phyloP scores from a whole-genome alignment of 257 asterid species.

The Ligustrum vulgare region DNA sequence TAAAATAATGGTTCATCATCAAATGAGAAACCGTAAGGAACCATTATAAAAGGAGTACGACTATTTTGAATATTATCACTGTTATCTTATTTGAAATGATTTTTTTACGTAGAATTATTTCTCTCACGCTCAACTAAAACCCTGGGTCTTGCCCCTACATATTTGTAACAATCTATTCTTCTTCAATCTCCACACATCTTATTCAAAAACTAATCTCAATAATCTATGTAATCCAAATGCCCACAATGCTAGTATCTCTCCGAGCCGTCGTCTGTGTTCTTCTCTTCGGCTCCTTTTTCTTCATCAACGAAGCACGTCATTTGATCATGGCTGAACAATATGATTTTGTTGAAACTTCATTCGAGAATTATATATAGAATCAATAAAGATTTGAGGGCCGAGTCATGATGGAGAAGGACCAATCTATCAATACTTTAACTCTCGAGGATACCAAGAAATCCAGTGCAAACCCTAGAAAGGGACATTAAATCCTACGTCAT shows the following conservation, averaged over 20 bases:
- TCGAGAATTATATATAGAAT: constrained; percentile 21
- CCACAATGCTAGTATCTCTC: background rate
- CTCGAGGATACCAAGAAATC: constrained; percentile 38
- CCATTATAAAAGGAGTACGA: too few relatives aligned
- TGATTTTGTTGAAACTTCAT: too few relatives aligned
- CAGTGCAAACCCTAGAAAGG: constrained; percentile 42
- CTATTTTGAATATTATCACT: too few relatives aligned
- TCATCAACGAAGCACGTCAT: background rate
- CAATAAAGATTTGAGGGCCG: constrained; percentile 39
- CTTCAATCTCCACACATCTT: background rate
- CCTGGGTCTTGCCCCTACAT: too few relatives aligned
- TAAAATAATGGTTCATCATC: too few relatives aligned
- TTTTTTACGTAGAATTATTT: too few relatives aligned
- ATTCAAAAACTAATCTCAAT: background rate
- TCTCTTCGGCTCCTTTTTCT: background rate
- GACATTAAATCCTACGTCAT: constrained; percentile 3
- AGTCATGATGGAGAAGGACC: constrained; percentile 31
- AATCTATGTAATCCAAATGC: background rate
- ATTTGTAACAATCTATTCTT: too few relatives aligned
- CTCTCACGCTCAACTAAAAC: too few relatives aligned
- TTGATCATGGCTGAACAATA: background rate
- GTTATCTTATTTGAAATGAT: too few relatives aligned
- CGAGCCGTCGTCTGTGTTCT: background rate
- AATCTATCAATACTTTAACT: constrained; percentile 20
- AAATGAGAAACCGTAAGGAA: too few relatives aligned